Evolutionary conservation across 805 yeast genomes (phyloP), one percentile per base, ranked within the genome.

Genomic region (Maudiozyma saulgeensis): DNA sequence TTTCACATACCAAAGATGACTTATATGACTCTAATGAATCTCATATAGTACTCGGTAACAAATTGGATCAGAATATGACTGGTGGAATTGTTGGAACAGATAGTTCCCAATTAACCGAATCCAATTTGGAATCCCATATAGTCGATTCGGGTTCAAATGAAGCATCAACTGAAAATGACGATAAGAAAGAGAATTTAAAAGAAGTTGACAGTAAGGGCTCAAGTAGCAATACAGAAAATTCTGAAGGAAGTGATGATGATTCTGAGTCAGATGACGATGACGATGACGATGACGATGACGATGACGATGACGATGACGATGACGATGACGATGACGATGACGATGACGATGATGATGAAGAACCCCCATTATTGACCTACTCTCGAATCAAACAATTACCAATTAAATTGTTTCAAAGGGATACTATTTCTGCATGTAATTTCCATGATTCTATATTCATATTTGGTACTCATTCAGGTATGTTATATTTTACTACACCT

Each of bases 401-500:
- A 0, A 64, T 79, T 1, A 75, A 80, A 15, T 81, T 90, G 58
- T 87, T 87, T 65, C 69, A 68, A 39, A 76, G 78, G 44, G 97
- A 93, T 60, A 84, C 95, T 0, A 77, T 93, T 0, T 87, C 97
- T 2, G 69, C 88, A 0, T 79, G 84, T 52, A 68, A 72, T 16
- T 77, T 85, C 49, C 75, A 76, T 48, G 84, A 82, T 2, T 64
- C 71, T 1, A 73, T 83, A 37, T 79, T 84, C 52, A 79, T 85
- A 11, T 86, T 88, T 70, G 98, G 95, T 0, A 87, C 97, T 0
- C 96, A 93, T 56, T 79, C 93, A 0, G 98, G 98, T 0, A 67
- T 86, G 2, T 65, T 91, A 1, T 89, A 87, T 56, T 66, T 91
- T 15, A 75, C 86, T 1, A 70, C 71, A 9, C 74, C 87, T 0